Base-by-base conservation (phyloP, 495 filamentous ascomycete genomes). In the Sabuloglossum arenarium region DNA sequence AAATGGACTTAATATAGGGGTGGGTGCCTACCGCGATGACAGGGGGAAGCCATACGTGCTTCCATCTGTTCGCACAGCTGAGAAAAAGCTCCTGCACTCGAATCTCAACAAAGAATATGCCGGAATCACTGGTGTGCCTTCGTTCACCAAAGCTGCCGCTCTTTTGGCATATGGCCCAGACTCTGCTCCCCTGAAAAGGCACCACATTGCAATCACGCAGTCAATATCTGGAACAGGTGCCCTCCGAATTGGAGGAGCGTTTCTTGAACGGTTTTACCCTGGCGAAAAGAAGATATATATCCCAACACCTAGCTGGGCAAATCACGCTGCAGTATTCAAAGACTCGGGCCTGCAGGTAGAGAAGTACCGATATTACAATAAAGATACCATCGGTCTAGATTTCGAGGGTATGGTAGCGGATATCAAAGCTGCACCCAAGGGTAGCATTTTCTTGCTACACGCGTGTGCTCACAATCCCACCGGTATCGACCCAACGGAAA, bases 381-480 rank as follows among this genome's bases (percentile, higher is more conserved):
- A 95, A 76, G 82, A 94, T 66, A 96, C 89, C 64, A 96, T 96
- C 66, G 90, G 91, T 34, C 80, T 98, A 52, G 91, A 97, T 75
- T 95, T 96, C 65, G 87, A 94, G 60, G 91, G 91, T 62, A 77
- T 98, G 77, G 63, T 97, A 43, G 81, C 73, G 61, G 91, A 98
- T 69, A 82, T 98, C 73, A 90, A 90, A 72, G 77, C 77, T 55
- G 88, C 90, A 31, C 89, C 89, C 51, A 76, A 83, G 67, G 82
- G 79, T 70, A 88, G 82, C 71, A 82, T 88, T 61, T 81, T 98
- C 74, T 73, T 98, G 37, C 83, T 96, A 62, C 91, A 98, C 69
- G 91, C 91, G 49, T 98, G 91, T 69, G 91, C 91, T 8, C 91
- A 98, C 77, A 98, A 98, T 77, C 91, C 91, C 49, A 98, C 91